Base-by-base conservation (phyloP, 176 grass and related monocot species). In the Avena atlantica region DNA sequence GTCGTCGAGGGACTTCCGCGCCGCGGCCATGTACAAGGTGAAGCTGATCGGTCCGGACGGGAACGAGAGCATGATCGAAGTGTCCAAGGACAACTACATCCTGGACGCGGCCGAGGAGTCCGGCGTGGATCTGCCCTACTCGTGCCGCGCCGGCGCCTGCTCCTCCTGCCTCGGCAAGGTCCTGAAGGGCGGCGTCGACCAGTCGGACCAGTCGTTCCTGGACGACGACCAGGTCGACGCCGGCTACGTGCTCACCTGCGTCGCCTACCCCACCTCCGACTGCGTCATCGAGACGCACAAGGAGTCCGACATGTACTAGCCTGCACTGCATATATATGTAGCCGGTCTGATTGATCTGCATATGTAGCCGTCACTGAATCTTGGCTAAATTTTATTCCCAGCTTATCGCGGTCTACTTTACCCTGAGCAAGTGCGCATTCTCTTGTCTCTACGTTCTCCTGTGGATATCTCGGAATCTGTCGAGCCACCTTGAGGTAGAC, bases 181-280 rank as follows among this genome's bases (percentile, higher is more conserved):
- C 12, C 53, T 89, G 53, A 62, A 88, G 36, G 96, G 96, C 37
- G 13, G 51, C 48, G 51, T 92, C 40, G 96, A 98, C 91, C 96
- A 94, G 79, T 88, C 90, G 56, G 93, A 94, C 70, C 86, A 63
- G 37, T 89, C 90, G 44, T 95, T 87, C 91, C 90, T 95, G 1
- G 90, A 92, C 68, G 88, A 94, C 19, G 79, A 62, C 12, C 88
- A 95, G 88, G 88, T 91, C 3, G 70, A 1, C 0, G 25, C 19
- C 20, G 91, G 96, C 61, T 98, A 62, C 59, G 93, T 83, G 75
- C 91, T 98, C 78, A 95, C 96, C 84, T 95, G 96, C 84, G 84
- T 85, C 73, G 91, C 96, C 2, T 95, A 91, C 91, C 90, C 96
- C 4, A 88, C 55, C 19, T 84, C 92, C 34, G 85, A 98, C 84